Conservation (phyloP, 768 basidiomycete genomes). For the Naganishia friedmannii region DNA sequence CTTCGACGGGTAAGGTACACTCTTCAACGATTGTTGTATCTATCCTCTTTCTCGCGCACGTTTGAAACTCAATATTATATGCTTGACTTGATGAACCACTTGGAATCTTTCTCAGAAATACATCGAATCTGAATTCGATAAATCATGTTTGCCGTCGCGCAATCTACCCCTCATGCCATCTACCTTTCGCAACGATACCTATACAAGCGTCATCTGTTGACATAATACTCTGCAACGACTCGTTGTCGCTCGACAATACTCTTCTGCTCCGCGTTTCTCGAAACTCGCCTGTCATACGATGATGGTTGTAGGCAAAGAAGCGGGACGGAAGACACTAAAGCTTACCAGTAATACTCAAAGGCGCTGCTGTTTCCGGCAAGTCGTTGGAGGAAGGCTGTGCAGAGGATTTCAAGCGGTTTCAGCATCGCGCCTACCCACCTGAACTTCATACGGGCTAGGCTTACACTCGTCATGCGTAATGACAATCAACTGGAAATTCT, state of each 20-base stretch:
- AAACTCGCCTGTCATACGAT: constrained; percentile 71
- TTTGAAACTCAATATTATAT: too few species aligned
- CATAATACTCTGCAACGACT: constrained; percentile 29
- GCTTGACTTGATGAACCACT: too few species aligned
- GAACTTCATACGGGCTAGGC: too few species aligned
- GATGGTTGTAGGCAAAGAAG: not conserved
- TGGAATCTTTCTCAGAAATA: too few species aligned
- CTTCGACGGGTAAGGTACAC: too few species aligned
- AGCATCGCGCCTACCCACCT: too few species aligned
- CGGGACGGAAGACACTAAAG: not conserved
- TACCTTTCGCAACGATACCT: not conserved
- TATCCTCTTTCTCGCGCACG: too few species aligned
- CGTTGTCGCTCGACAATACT: constrained; percentile 57
- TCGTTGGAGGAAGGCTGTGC: constrained; percentile 69
- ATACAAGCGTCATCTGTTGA: not conserved
- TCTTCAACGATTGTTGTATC: too few species aligned
- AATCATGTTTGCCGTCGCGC: too few species aligned
- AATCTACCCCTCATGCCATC: too few species aligned
- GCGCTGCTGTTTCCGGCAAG: constrained; percentile 77
- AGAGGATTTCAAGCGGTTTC: too few species aligned
- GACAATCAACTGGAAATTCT: constrained; percentile 87
- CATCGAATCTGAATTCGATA: too few species aligned
- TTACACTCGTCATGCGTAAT: constrained; percentile 81
- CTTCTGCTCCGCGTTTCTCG: constrained; percentile 67
- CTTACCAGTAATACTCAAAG: constrained; percentile 93